Percentiles rank a stretch among this genome's conserved stretches.
phyloP scores from a whole-genome alignment of 352 stramenopile genomes.

The Phytophthora colocasiae region DNA sequence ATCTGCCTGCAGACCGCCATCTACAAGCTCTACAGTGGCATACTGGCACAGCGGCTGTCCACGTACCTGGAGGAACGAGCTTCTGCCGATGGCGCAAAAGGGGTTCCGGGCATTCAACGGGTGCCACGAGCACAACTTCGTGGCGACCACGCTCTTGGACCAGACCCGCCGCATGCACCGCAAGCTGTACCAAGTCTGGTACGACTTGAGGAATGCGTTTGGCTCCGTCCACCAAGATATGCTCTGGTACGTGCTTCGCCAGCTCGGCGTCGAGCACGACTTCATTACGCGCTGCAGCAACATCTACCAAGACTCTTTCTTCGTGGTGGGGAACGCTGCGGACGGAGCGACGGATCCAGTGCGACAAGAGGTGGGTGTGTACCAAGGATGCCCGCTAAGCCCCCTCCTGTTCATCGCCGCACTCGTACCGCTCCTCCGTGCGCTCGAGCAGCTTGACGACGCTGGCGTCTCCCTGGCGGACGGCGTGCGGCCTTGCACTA shows the following conservation, averaged over 20 bases:
- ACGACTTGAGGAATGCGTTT: constrained; percentile 34
- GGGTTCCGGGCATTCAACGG: constrained; percentile 36
- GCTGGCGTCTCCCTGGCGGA: too few species aligned
- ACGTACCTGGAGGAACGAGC: too few species aligned
- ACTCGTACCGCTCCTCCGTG: neutral
- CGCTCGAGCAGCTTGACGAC: constrained; percentile 6
- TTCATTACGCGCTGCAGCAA: constrained; percentile 20
- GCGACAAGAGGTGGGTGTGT: constrained; percentile 11
- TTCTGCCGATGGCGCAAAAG: constrained; percentile 23
- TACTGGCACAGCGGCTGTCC: too few species aligned
- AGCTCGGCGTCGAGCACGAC: constrained; percentile 14
- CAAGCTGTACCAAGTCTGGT: constrained; percentile 31
- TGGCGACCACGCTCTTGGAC: constrained; percentile 23
- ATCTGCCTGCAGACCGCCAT: constrained; percentile 43
- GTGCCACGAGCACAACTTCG: constrained; percentile 43
- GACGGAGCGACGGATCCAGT: constrained; percentile 23
- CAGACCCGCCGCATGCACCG: constrained; percentile 22
- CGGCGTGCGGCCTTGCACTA: neutral
- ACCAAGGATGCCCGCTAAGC: constrained; percentile 36
- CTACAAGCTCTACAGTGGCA: constrained; percentile 49
- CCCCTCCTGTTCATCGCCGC: constrained; percentile 35
- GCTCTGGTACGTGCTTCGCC: neutral
- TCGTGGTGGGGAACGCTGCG: constrained; percentile 20
- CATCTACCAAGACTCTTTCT: constrained; percentile 10
- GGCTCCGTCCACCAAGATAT: too few species aligned